phyloP scores from a whole-genome alignment of 2,329 filamentous ascomycete species.

The Gyromitra esculenta region DNA sequence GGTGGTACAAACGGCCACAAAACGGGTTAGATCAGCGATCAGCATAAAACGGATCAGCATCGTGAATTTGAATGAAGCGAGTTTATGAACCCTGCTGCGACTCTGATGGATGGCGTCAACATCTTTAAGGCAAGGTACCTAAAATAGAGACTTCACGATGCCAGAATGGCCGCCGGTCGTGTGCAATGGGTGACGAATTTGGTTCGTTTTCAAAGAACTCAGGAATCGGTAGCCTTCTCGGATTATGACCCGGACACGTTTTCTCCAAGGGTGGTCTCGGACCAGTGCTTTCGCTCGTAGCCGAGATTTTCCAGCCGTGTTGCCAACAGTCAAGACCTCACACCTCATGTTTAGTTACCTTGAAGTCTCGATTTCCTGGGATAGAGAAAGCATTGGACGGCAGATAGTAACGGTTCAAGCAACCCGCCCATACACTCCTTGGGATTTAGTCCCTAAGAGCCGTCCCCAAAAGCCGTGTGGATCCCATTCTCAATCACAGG shows the following conservation, averaged over 20 bases:
- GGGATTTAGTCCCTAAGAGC: background rate
- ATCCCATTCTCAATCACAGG: conserved; percentile 20
- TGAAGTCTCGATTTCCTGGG: background rate
- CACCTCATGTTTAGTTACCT: background rate
- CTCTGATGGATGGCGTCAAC: conserved; percentile 34
- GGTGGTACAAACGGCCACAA: conserved; percentile 10
- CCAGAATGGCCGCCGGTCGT: background rate
- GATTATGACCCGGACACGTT: background rate
- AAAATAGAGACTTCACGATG: background rate
- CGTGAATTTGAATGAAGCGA: conserved; percentile 4
- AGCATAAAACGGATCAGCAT: conserved; percentile 31
- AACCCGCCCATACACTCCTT: background rate
- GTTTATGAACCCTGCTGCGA: conserved; percentile 3
- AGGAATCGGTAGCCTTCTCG: background rate
- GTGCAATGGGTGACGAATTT: conserved; percentile 15
- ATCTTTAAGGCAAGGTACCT: background rate
- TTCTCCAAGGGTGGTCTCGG: background rate
- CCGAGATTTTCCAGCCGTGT: conserved; percentile 2
- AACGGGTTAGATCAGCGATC: conserved; percentile 13
- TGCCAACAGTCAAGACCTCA: background rate
- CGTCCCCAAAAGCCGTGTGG: conserved; percentile 2
- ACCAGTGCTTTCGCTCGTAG: background rate
- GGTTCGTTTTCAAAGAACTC: background rate
- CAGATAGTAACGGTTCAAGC: conserved; percentile 8
- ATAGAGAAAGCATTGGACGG: background rate